Evolutionary conservation across 257 asterid species (phyloP).

Genomic region (Fraxinus quadrangulata): DNA sequence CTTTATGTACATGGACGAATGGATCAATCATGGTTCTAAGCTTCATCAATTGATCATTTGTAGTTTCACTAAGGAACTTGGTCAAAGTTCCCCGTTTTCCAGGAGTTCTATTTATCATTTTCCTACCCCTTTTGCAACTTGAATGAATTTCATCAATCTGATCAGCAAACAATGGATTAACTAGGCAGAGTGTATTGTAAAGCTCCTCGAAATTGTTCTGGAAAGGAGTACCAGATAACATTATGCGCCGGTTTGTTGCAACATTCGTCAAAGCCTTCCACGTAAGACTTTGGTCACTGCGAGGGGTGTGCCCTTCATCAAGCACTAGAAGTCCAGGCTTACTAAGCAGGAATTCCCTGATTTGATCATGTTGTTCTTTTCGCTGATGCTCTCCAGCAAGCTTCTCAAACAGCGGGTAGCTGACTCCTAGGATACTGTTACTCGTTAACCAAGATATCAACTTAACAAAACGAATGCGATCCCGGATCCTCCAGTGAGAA

Average conservation of each 20-base stretch:
- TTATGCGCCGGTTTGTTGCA: constrained; percentile 54
- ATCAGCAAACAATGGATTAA: constrained; percentile 49
- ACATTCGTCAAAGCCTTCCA: constrained; percentile 60
- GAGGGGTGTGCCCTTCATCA: constrained; percentile 88
- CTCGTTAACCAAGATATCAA: constrained; percentile 34
- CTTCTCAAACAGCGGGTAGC: constrained; percentile 33
- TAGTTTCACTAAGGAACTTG: constrained; percentile 31
- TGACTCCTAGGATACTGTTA: constrained; percentile 35
- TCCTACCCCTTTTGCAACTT: neutral
- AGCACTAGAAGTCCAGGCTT: constrained; percentile 62
- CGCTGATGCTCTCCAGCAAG: constrained; percentile 25
- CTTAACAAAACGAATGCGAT: constrained; percentile 31
- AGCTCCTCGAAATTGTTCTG: constrained; percentile 75
- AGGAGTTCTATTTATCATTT: constrained; percentile 1
- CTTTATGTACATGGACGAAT: constrained; percentile 64
- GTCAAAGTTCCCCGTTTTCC: constrained; percentile 39
- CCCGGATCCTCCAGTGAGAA: neutral
- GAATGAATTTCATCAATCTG: constrained; percentile 2
- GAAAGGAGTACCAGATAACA: constrained; percentile 88
- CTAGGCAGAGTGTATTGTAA: constrained; percentile 63
- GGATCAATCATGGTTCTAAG: constrained; percentile 60
- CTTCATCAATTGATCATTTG: constrained; percentile 30
- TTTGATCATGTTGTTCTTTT: constrained; percentile 3
- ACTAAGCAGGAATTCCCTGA: constrained; percentile 46
- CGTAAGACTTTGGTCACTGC: constrained; percentile 53